Evolutionary conservation across 306 rosid genomes (phyloP), one percentile per base, ranked within the genome.

Genomic region (Malus sieversii): DNA sequence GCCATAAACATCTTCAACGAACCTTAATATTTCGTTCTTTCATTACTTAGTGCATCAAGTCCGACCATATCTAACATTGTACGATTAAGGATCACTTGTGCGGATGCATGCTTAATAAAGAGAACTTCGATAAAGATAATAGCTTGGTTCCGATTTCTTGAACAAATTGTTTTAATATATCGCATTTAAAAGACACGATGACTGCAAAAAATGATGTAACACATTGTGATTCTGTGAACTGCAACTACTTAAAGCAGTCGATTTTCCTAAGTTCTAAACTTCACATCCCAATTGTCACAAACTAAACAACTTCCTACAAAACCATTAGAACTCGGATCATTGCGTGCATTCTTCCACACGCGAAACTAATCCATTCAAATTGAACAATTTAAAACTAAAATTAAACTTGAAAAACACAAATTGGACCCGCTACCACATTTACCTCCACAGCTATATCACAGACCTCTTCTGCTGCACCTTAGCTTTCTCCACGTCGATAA

Each of bases 401-500:
- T 62, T 74, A 61, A 19, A 48, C 8, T 48, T 8, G 20, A 35
- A 22, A 18, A 4, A 30, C 10, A 27, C 10, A 53, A 53, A 30
- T 13, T 71, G n/a, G 29, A 32, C 8, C 48, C 5, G 11, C 25
- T 45, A 68, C 27, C 25, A 19, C 58, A 55, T 72, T 80, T 59
- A 51, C 81, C 65, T 62, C 62, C 71, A 33, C 23, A 8, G 32
- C 75, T 84, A 95, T 9, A 92, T 42, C 42, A 79, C 78, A 66
- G 82, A 86, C 14, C 71, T 82, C 85, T 93, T 81, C 71, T 84
- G 98, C 77, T 79, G 67, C 62, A 95, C 98, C 96, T 82, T 95
- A 11, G 99, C 99, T 83, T 92, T 92, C 92, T 95, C 99, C 0
- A 98, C 96, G 53, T 87, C 88, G 72, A 95, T 85, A 75, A 90